Percentiles rank a stretch among this genome's conserved stretches.
phyloP scores from a whole-genome alignment of 164 flowering plant genomes.

The Aristolochia fimbriata region DNA sequence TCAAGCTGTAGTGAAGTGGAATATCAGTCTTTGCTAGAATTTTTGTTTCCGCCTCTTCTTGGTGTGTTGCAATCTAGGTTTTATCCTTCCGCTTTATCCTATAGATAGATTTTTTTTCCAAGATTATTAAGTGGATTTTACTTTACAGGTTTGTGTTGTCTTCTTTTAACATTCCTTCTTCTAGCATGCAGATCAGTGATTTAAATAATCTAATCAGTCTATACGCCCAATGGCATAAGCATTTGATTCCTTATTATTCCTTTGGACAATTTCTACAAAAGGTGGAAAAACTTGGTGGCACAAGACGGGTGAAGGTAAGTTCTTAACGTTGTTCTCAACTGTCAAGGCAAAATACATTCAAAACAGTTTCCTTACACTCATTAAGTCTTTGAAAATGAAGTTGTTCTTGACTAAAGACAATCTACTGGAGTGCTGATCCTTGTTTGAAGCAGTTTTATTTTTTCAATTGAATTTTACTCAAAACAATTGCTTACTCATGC shows the following conservation, averaged over 20 bases:
- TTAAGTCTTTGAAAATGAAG: neutral
- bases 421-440: neutral
- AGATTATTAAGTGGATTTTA: neutral
- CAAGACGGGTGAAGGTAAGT: slow-evolving; percentile 65
- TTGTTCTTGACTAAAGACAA: too few relatives aligned
- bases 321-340: neutral
- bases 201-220: slow-evolving; percentile 53
- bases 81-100: neutral
- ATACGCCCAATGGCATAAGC: slow-evolving; percentile 76
- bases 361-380: neutral
- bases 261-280: slow-evolving; percentile 76
- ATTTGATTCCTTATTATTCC: slow-evolving; percentile 65
- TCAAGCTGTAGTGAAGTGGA: too few relatives aligned
- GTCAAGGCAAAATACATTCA: neutral
- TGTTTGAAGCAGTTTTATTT: neutral
- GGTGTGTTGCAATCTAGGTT: too few relatives aligned
- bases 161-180: neutral
- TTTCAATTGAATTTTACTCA: too few relatives aligned
- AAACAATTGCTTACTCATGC: too few relatives aligned
- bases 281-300: slow-evolving; percentile 68
- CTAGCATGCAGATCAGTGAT: slow-evolving; percentile 44
- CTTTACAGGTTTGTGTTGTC: neutral
- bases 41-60: neutral
- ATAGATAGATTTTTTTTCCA: neutral
- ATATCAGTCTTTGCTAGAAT: neutral